A percentile compares a stretch with the other conserved stretches of the same genome.
Evolutionary conservation across 2,329 filamentous ascomycete genomes (phyloP).

Genomic region (Waltergamsia citrina): DNA sequence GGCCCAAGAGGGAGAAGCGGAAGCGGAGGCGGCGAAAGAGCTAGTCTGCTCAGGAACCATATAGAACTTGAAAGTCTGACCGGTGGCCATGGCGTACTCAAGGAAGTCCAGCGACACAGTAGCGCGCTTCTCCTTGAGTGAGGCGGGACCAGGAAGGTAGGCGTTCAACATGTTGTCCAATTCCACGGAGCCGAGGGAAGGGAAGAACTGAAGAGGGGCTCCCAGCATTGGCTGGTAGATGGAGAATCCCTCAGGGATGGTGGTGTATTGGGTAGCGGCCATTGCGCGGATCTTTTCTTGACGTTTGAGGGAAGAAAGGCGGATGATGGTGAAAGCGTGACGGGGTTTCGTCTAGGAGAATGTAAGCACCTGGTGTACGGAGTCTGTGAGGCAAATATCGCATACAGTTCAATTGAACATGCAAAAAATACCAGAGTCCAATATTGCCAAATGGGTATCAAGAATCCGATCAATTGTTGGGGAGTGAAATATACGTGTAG

Average conservation of each 20-base stretch:
- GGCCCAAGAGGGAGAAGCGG: constrained; percentile 33
- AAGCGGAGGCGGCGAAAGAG: constrained; percentile 1
- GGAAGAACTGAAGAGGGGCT: constrained; percentile 52
- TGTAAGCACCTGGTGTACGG: no score
- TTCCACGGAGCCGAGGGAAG: constrained; percentile 53
- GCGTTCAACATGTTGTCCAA: constrained; percentile 50
- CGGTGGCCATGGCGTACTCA: constrained; percentile 40
- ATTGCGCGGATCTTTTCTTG: constrained; percentile 10
- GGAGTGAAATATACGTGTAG: no score
- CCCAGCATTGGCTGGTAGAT: constrained; percentile 50
- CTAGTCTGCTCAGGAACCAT: constrained; percentile 26
- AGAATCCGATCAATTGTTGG: no score
- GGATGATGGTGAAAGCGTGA: background rate
- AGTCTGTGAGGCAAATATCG: no score
- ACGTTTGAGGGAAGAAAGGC: constrained; percentile 4
- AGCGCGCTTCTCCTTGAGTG: constrained; percentile 49
- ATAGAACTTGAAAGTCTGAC: constrained; percentile 53
- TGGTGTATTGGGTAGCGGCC: constrained; percentile 11
- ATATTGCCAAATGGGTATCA: no score
- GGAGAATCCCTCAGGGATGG: constrained; percentile 40
- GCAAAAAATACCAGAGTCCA: no score
- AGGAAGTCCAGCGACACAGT: constrained; percentile 51
- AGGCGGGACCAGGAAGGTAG: constrained; percentile 42
- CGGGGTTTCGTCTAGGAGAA: constrained; percentile 2
- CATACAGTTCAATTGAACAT: no score